These are phyloP conservation scores for Rubus idaeus DNA, from an alignment of 306 rosid species.

Conservation along the genomic window DNA sequence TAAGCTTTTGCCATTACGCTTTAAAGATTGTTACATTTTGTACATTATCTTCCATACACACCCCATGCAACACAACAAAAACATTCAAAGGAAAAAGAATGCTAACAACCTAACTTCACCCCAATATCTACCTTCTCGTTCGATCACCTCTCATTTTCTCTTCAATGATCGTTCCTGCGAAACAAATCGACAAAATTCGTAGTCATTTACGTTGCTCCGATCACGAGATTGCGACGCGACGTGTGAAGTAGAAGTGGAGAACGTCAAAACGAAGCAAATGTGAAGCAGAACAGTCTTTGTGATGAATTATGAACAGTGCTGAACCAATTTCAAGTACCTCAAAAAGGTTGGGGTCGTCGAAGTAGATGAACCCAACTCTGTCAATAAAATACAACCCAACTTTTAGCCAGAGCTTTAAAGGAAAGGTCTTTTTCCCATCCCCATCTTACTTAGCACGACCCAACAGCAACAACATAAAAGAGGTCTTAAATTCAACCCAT, in stretches of 20 bases:
- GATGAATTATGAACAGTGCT: background rate
- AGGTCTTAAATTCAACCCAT: constrained; percentile 11
- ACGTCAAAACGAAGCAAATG: background rate
- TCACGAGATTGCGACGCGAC: no score
- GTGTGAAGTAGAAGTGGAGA: background rate
- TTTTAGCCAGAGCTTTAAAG: constrained; percentile 1
- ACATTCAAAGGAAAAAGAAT: background rate
- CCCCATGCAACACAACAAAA: constrained; percentile 38
- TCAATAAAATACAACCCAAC: background rate
- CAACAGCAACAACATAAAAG: constrained; percentile 1
- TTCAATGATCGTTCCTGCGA: background rate
- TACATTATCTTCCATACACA: constrained; percentile 38
- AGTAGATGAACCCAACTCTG: background rate
- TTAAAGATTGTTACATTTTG: constrained; percentile 31
- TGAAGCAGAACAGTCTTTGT: background rate
- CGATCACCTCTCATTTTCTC: background rate
- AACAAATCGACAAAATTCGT: background rate
- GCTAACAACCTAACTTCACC: background rate
- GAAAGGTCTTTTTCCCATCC: constrained; percentile 1
- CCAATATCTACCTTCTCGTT: background rate
- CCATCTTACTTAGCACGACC: background rate
- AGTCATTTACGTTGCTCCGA: background rate
- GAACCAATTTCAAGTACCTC: background rate
- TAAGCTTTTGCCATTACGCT: constrained; percentile 47
- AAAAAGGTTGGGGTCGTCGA: background rate